These are phyloP conservation scores for Nothophoma quercina DNA, from an alignment of 2,329 filamentous ascomycete species.

Conservation along the genomic window DNA sequence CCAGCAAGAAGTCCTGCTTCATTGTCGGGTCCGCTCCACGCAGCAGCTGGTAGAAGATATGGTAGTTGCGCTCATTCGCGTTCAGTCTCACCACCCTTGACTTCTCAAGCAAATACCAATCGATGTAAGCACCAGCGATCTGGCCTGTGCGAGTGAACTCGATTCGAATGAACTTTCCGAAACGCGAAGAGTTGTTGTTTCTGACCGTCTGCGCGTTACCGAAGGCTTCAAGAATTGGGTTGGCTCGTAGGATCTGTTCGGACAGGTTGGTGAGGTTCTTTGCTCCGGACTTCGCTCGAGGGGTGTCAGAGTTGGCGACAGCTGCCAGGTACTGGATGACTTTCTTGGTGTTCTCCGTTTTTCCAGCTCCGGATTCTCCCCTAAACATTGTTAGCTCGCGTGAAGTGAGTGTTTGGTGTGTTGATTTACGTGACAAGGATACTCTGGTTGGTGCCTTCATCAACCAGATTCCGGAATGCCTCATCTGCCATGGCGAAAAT, in stretches of 20 bases:
- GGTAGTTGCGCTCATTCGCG: constrained; percentile 89
- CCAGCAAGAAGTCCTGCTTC: constrained; percentile 79
- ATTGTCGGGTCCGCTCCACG: constrained; percentile 78
- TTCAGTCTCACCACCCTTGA: constrained; percentile 95
- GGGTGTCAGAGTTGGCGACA: constrained; percentile 84
- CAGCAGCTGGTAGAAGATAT: constrained; percentile 95
- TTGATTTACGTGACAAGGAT: constrained; percentile 82
- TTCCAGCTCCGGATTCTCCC: constrained; percentile 96
- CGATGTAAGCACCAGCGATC: constrained; percentile 94
- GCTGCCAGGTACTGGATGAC: constrained; percentile 98
- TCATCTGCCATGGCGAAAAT: constrained; percentile 98
- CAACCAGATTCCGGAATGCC: constrained; percentile 93
- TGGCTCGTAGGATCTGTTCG: constrained; percentile 93
- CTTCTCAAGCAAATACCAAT: constrained; percentile 98
- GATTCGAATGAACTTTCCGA: constrained; percentile 98
- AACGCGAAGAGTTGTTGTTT: constrained; percentile 98
- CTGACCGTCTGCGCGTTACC: constrained; percentile 97
- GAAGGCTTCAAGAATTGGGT: constrained; percentile 96
- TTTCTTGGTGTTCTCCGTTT: constrained; percentile 99
- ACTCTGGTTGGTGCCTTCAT: constrained; percentile 95
- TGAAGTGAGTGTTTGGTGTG: not conserved
- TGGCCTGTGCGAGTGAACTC: constrained; percentile 88
- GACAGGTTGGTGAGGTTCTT: constrained; percentile 84
- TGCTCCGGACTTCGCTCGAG: constrained; percentile 65
- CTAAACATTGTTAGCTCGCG: constrained; percentile 44